phyloP scores from a whole-genome alignment of 306 rosid species.

The Herpetospermum pedunculosum region DNA sequence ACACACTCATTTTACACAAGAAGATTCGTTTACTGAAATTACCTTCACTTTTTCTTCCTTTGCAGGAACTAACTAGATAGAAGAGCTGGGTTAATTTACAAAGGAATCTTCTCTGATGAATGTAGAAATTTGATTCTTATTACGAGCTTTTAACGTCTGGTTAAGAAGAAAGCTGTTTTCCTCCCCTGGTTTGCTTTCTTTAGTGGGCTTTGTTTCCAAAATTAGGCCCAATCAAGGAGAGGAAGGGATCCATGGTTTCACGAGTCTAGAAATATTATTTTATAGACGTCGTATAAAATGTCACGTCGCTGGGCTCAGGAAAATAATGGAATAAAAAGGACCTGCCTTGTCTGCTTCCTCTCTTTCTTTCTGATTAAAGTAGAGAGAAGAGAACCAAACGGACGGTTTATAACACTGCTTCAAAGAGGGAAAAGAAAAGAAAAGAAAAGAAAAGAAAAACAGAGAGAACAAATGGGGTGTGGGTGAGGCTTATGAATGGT shows the following conservation, averaged over 20 bases:
- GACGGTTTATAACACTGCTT: neutral
- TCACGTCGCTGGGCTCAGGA: conserved; percentile 12
- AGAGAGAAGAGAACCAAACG: conserved; percentile 4
- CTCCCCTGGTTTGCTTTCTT: neutral
- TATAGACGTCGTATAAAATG: conserved; percentile 6
- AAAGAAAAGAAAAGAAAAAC: too few relatives aligned
- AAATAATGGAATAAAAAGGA: conserved; percentile 14
- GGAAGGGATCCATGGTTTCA: neutral
- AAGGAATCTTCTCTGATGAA: neutral
- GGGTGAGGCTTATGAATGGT: conserved; percentile 6
- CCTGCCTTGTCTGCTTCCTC: conserved; percentile 9
- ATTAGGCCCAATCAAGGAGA: conserved; percentile 1
- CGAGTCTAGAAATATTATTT: neutral
- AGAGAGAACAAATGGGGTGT: neutral
- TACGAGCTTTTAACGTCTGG: neutral
- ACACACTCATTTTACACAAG: conserved; percentile 2
- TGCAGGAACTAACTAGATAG: conserved; percentile 1
- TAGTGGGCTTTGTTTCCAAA: conserved; percentile 6
- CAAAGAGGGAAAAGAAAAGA: too few relatives aligned
- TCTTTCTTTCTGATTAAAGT: conserved; percentile 4
- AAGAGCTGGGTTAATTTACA: neutral
- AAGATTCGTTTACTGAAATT: conserved; percentile 1
- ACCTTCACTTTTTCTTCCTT: neutral
- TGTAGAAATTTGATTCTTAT: neutral
- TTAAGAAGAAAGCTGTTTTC: neutral